phyloP scores from a whole-genome alignment of 768 basidiomycete species.

The Obba rivulosa region DNA sequence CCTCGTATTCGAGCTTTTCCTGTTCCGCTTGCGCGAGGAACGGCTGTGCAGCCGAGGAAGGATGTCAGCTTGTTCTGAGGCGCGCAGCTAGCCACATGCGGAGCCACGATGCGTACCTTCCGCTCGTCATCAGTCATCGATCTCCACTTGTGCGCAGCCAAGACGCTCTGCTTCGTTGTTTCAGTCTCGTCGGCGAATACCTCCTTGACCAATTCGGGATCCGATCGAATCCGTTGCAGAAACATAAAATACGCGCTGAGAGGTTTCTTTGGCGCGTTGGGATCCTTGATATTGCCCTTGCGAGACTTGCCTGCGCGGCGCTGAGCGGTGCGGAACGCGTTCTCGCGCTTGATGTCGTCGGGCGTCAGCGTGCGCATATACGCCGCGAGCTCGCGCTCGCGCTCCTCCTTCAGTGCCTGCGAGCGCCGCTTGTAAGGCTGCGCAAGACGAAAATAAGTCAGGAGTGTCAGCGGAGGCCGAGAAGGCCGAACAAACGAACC shows the following conservation, averaged over 20 bases:
- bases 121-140: slow-evolving; percentile 91
- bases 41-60: slow-evolving; percentile 45
- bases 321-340: slow-evolving; percentile 85
- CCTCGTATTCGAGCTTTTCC: slow-evolving; percentile 92
- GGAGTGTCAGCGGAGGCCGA: slow-evolving; percentile 1
- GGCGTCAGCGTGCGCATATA: slow-evolving; percentile 90
- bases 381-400: slow-evolving; percentile 74
- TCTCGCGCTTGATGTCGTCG: slow-evolving; percentile 93
- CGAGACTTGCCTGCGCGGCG: slow-evolving; percentile 90
- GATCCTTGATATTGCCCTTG: slow-evolving; percentile 94
- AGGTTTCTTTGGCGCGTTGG: slow-evolving; percentile 95
- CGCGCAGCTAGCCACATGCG: too few species aligned
- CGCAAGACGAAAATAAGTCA: slow-evolving; percentile 16
- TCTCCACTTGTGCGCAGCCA: slow-evolving; percentile 91
- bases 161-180: slow-evolving; percentile 90
- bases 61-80: slow-evolving; percentile 5
- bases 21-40: slow-evolving; percentile 92
- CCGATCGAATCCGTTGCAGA: slow-evolving; percentile 82
- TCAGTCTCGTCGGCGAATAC: slow-evolving; percentile 90
- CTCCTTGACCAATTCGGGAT: slow-evolving; percentile 64
- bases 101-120: slow-evolving; percentile 49
- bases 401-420: slow-evolving; percentile 76
- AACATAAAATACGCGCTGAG: slow-evolving; percentile 95
- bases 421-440: slow-evolving; percentile 86
- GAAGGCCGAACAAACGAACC: slow-evolving; percentile 37